phyloP scores from a whole-genome alignment of 106 monocot genomes.

The Dactylorhiza incarnata region DNA sequence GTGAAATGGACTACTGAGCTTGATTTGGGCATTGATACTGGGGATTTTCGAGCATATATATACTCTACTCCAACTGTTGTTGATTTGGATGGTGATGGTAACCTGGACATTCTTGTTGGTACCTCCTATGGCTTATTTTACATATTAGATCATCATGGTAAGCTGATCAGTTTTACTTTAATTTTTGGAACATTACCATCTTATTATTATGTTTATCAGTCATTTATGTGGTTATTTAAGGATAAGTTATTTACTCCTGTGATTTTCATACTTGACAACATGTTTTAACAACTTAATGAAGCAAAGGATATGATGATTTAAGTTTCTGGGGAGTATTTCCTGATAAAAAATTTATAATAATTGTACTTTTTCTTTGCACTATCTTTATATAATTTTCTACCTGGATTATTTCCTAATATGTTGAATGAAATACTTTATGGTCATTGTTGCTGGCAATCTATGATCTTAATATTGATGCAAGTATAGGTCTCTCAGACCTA shows the following conservation, averaged over 20 bases:
- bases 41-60: constrained; percentile 64
- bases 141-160: constrained; percentile 89
- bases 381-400: not conserved
- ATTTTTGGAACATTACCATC: not conserved
- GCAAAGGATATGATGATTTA: not conserved
- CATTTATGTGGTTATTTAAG: not conserved
- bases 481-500: no score
- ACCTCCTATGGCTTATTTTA: constrained; percentile 84
- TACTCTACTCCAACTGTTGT: constrained; percentile 87
- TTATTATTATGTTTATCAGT: not conserved
- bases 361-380: not conserved
- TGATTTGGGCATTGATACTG: constrained; percentile 73
- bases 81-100: constrained; percentile 97
- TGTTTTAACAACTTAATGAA: not conserved
- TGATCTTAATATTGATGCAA: not conserved
- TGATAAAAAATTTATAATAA: not conserved
- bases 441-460: not conserved
- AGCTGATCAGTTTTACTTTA: constrained; percentile 6
- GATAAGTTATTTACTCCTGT: not conserved
- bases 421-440: not conserved
- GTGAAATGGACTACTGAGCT: constrained; percentile 89
- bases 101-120: constrained; percentile 94
- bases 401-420: not conserved
- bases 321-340: not conserved
- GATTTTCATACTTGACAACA: not conserved